phyloP scores from a whole-genome alignment of 1,284 basidiomycete genomes.

The Volvariella volvacea region DNA sequence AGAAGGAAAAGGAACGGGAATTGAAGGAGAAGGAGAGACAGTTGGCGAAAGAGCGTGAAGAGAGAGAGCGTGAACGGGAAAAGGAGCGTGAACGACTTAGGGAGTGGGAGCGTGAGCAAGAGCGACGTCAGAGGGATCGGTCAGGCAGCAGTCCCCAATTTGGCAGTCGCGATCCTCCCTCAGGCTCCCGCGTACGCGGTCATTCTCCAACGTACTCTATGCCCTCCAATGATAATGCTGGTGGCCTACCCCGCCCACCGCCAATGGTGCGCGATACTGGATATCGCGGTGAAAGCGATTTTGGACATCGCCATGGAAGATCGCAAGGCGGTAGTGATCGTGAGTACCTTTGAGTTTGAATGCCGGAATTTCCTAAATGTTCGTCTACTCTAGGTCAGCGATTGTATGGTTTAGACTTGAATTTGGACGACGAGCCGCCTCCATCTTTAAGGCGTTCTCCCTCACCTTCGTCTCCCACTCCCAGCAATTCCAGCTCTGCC shows the following conservation, averaged over 20 bases:
- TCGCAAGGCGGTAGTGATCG: background rate
- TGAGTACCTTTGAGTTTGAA: background rate
- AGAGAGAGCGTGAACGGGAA: background rate
- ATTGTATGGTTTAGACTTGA: slow-evolving; percentile 2
- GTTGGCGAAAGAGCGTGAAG: background rate
- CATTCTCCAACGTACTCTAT: background rate
- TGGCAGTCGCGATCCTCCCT: slow-evolving; percentile 19
- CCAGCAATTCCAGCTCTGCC: slow-evolving; percentile 1
- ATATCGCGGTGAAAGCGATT: slow-evolving; percentile 2
- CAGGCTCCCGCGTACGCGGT: slow-evolving; percentile 3
- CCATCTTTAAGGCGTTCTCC: slow-evolving; percentile 6
- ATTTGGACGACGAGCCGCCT: slow-evolving; percentile 16
- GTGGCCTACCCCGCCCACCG: background rate
- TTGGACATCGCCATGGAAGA: background rate
- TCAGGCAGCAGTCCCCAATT: slow-evolving; percentile 16
- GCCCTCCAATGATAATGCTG: background rate
- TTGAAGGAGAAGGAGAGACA: background rate
- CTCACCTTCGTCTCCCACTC: slow-evolving; percentile 2
- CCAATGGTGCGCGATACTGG: slow-evolving; percentile 1
- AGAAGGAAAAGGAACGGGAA: background rate
- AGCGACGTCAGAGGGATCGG: slow-evolving; percentile 2
- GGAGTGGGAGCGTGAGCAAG: background rate
- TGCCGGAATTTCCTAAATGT: background rate
- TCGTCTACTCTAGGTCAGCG: too few species aligned
- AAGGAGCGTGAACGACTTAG: background rate